Percentiles rank a stretch among this genome's conserved stretches.
Conservation (phyloP, 345 rosid genomes). For the Eucalyptus brandiana region DNA sequence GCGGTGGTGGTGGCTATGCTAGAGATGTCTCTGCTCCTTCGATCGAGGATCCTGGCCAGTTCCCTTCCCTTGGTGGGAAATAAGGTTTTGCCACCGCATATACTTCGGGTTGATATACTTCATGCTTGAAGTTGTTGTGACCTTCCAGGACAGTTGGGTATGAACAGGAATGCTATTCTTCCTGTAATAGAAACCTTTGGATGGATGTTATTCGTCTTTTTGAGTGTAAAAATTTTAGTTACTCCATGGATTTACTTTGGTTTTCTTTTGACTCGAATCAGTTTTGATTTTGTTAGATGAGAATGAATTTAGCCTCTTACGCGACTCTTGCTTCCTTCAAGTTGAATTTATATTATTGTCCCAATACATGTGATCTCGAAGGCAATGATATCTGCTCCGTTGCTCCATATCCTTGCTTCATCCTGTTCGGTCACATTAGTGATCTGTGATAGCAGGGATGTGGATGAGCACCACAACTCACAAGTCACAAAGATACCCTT, state of each 20-base stretch:
- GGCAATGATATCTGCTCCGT: neutral
- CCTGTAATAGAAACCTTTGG: conserved; percentile 5
- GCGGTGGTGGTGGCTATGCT: neutral
- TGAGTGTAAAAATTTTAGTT: neutral
- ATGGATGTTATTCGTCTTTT: neutral
- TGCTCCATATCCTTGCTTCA: neutral
- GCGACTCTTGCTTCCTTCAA: neutral
- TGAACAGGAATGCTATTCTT: conserved; percentile 7
- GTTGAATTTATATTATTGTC: neutral
- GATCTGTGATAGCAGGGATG: neutral
- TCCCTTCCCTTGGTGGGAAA: conserved; percentile 90
- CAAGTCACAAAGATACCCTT: neutral
- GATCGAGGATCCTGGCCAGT: conserved; percentile 74
- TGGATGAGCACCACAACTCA: neutral
- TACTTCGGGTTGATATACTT: neutral
- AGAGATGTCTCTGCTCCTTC: conserved; percentile 47
- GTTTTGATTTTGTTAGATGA: neutral
- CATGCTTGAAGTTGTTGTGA: neutral
- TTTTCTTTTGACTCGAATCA: neutral
- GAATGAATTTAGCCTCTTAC: neutral
- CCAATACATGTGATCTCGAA: neutral
- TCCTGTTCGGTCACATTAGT: neutral
- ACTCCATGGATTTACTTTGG: neutral
- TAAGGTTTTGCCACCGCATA: conserved; percentile 12
- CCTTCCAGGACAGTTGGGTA: neutral